Percentiles rank a stretch among this genome's conserved stretches.
phyloP scores from a whole-genome alignment of 1,139 yeast species.

The Magnusiomyces fungicola region DNA sequence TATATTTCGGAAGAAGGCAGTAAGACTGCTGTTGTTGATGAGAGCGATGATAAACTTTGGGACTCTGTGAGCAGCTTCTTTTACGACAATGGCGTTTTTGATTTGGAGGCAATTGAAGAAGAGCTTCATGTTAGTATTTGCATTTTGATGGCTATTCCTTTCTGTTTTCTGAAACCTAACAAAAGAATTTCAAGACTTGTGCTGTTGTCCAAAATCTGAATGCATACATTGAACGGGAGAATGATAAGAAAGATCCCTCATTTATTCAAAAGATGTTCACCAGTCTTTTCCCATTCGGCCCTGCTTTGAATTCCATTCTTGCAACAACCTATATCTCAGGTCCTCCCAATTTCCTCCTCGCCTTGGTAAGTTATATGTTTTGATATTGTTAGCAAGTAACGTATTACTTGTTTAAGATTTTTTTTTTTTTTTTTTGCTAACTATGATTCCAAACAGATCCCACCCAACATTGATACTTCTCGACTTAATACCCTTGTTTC shows the following conservation, averaged over 20 bases:
- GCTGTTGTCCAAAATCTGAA: conserved; percentile 35
- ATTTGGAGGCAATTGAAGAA: conserved; percentile 29
- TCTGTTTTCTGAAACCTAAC: conserved; percentile 19
- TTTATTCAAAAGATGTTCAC: conserved; percentile 23
- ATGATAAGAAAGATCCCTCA: conserved; percentile 24
- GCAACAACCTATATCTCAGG: conserved; percentile 58
- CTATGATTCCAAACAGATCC: too few relatives aligned
- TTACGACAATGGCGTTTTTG: conserved; percentile 37
- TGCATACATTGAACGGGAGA: conserved; percentile 19
- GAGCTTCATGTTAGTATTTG: conserved; percentile 13
- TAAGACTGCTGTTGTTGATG: background rate
- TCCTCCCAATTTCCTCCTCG: conserved; percentile 50
- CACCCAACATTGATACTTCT: conserved; percentile 42
- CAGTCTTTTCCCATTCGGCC: conserved; percentile 45
- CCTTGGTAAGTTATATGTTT: conserved; percentile 23
- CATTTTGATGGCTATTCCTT: background rate
- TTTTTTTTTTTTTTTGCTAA: background rate
- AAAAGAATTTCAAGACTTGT: conserved; percentile 30
- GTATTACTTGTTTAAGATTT: too few relatives aligned
- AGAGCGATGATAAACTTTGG: background rate
- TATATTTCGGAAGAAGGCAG: background rate
- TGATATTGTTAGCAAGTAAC: background rate
- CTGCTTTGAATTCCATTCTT: conserved; percentile 50
- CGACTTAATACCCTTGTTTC: conserved; percentile 47
- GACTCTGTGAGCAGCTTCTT: conserved; percentile 13